These are phyloP conservation scores for Chaetomium cochliodes DNA, from an alignment of 495 filamentous ascomycete genomes.

Conservation along the genomic window DNA sequence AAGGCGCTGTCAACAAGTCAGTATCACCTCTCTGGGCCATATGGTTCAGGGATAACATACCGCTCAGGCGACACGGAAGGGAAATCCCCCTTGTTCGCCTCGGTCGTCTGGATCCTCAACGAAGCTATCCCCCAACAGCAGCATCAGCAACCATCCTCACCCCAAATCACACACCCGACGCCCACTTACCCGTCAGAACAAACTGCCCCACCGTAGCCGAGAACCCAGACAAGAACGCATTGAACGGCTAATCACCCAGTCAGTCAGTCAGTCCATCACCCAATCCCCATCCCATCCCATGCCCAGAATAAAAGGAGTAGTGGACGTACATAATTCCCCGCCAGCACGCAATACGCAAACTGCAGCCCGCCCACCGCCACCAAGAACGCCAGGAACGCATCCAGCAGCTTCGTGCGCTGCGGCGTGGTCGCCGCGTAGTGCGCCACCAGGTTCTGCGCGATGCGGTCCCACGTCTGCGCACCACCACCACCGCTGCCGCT, in stretches of 20 bases:
- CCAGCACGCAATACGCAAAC: conserved; percentile 89
- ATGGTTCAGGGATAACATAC: conserved; percentile 38
- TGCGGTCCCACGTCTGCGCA: conserved; percentile 37
- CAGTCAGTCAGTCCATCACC: neutral
- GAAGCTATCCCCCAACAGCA: conserved; percentile 50
- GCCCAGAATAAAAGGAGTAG: neutral
- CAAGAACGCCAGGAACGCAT: conserved; percentile 89
- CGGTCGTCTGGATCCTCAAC: conserved; percentile 88
- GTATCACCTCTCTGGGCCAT: neutral
- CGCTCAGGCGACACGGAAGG: conserved; percentile 66
- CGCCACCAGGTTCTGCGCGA: conserved; percentile 61
- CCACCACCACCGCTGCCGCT: too few species aligned
- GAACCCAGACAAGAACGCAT: conserved; percentile 96
- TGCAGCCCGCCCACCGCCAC: conserved; percentile 82
- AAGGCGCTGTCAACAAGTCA: conserved; percentile 66
- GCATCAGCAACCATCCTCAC: conserved; percentile 10
- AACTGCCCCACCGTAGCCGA: conserved; percentile 95
- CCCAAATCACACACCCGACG: neutral
- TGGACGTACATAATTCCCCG: conserved; percentile 86
- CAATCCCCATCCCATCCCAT: neutral
- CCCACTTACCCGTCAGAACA: conserved; percentile 78
- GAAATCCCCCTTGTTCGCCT: conserved; percentile 70
- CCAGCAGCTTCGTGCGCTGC: conserved; percentile 87
- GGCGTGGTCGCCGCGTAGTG: conserved; percentile 77
- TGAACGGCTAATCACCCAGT: conserved; percentile 72